These are phyloP conservation scores for Penicillium psychrosexuale DNA, from an alignment of 2,329 filamentous ascomycete genomes.

Conservation along the genomic window DNA sequence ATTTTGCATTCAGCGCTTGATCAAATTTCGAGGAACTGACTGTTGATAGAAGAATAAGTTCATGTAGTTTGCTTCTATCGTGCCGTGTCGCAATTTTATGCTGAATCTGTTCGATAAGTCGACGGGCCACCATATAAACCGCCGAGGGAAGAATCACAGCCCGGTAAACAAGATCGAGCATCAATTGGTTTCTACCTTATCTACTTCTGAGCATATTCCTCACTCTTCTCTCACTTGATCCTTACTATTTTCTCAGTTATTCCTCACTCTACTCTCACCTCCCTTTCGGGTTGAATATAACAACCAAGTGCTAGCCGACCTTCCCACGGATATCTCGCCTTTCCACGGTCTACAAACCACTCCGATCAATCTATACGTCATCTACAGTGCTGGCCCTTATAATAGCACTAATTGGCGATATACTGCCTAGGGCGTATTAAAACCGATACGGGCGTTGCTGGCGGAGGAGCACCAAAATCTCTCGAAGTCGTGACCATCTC, in stretches of 20 bases:
- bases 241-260: neutral
- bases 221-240: neutral
- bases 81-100: too few species aligned
- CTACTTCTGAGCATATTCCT: too few species aligned
- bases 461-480: neutral
- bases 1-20: neutral
- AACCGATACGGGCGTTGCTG: neutral
- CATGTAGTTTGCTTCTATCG: neutral
- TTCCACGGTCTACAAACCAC: neutral
- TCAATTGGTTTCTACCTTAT: neutral
- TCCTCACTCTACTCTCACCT: neutral
- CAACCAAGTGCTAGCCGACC: neutral
- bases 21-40: neutral
- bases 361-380: neutral
- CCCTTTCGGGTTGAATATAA: neutral
- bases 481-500: too few species aligned
- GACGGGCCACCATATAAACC: too few species aligned
- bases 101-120: too few species aligned
- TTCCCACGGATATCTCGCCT: neutral
- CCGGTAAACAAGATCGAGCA: neutral
- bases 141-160: too few species aligned
- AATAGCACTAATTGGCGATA: too few species aligned
- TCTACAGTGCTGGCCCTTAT: accelerated
- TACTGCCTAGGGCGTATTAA: neutral
- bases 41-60: neutral